A percentile compares a stretch with the other conserved stretches of the same genome.
Evolutionary conservation across 306 rosid species (phyloP).

Genomic region (Inga leiocalycina): DNA sequence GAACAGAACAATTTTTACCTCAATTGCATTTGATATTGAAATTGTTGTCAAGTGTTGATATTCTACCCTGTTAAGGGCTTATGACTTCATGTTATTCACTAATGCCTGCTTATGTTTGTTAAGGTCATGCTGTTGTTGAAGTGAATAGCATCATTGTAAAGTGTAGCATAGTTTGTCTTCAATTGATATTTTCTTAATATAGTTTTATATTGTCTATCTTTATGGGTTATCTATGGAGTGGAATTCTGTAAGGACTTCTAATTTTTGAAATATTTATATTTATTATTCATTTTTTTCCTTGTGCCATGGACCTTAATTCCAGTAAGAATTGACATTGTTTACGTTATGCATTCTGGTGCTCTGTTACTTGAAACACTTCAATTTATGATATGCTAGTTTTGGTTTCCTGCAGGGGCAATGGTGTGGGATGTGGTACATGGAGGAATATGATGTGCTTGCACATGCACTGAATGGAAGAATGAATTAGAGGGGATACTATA

Average conservation of each 20-base stretch:
- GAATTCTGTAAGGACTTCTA: constrained; percentile 18
- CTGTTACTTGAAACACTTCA: too few species aligned
- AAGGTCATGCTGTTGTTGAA: neutral
- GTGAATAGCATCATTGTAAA: neutral
- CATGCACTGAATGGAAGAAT: constrained; percentile 89
- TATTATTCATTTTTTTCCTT: neutral
- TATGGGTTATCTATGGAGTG: constrained; percentile 5
- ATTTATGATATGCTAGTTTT: too few species aligned
- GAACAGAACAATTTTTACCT: neutral
- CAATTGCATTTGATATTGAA: neutral
- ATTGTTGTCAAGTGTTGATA: neutral
- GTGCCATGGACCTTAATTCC: too few species aligned
- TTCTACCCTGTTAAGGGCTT: neutral
- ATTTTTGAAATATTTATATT: constrained; percentile 2
- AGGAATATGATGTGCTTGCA: constrained; percentile 88
- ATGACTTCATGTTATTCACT: neutral
- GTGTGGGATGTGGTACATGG: constrained; percentile 96
- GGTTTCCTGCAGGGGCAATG: constrained; percentile 52
- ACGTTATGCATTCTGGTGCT: too few species aligned
- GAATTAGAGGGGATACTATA: constrained; percentile 34
- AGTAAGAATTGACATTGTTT: too few species aligned
- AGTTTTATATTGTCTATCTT: neutral
- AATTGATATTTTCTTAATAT: neutral
- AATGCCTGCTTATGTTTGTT: neutral
- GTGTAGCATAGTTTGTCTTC: neutral